Base-by-base conservation (phyloP, 2,329 filamentous ascomycete genomes). In the Arthroderma uncinatum region DNA sequence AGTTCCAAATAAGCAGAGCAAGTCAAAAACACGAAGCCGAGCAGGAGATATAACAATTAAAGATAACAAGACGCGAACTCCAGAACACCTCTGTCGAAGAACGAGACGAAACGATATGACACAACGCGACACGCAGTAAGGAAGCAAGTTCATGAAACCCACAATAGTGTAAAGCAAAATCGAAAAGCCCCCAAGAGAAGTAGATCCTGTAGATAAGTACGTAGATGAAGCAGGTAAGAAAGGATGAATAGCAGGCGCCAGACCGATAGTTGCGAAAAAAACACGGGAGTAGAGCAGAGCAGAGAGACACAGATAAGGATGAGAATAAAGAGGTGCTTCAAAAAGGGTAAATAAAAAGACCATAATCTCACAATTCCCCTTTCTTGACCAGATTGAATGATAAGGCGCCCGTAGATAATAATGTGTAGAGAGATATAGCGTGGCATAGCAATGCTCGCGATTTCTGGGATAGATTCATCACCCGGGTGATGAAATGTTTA, bases 291-390 rank as follows among this genome's bases (percentile, higher is more conserved):
- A 12, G 23, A 28, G 9, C 10, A 30, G 44, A n/a, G 23, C 5
- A 48, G 23, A n/a, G 23, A 28, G 44, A 48, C 12, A 12, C 33
- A 5, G 33, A 12, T 34, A 34, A 34, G 33, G 33, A 34, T 34
- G 33, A 34, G 33, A 34, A 12, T 34, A 34, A 12, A 28, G 23
- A 53, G 25, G 48, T n/a, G n/a, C n/a, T 36, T 25, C 52, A 25
- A 16, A 21, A 3, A 34, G 34, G 16, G 25, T 25, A 14, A 14
- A 54, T n/a, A 14, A 30, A 54, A 34, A 14, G 34, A 54, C 52
- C 12, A 54, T 25, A 25, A 14, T 30, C 33, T 25, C 44, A 40
- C 40, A 57, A 30, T 48, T 56, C 57, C 39, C 57, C 57, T 16
- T 52, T 34, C 1, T 30, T 12, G 16, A n/a, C n/a, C n/a, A n/a